Conservation (phyloP, 2,329 filamentous ascomycete genomes). For the Colletotrichum euphorbiae region DNA sequence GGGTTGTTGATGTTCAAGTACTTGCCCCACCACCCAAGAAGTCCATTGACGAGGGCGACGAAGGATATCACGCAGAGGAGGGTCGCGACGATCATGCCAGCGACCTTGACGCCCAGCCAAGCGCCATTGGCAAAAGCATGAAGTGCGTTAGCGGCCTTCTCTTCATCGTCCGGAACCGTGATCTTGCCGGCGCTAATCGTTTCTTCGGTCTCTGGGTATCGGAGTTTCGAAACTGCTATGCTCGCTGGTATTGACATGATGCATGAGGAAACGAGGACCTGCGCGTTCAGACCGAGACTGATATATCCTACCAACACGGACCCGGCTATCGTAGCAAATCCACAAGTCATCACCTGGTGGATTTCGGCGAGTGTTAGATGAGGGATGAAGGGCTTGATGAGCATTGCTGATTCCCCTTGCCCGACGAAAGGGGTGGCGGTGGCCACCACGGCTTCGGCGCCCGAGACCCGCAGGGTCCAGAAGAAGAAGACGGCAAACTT, state of each 20-base stretch:
- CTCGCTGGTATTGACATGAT: conserved; percentile 84
- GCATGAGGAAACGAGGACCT: conserved; percentile 78
- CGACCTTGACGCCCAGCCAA: conserved; percentile 81
- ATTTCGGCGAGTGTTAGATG: conserved; percentile 78
- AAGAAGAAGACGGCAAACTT: conserved; percentile 84
- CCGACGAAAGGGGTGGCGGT: conserved; percentile 82
- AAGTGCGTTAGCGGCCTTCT: conserved; percentile 72
- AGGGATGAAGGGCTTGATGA: conserved; percentile 78
- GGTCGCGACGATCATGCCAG: conserved; percentile 78
- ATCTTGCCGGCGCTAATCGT: conserved; percentile 76
- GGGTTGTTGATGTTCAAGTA: conserved; percentile 73
- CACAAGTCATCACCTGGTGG: conserved; percentile 81
- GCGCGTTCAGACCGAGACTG: conserved; percentile 74
- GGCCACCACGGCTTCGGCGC: conserved; percentile 80
- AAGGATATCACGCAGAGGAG: conserved; percentile 80
- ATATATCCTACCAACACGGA: conserved; percentile 80
- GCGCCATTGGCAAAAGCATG: conserved; percentile 81
- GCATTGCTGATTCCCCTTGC: conserved; percentile 82
- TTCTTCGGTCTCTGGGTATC: conserved; percentile 79
- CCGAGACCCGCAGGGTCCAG: conserved; percentile 79
- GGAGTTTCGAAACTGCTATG: conserved; percentile 76
- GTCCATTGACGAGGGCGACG: conserved; percentile 73
- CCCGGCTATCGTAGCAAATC: conserved; percentile 81
- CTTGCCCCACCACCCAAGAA: conserved; percentile 79
- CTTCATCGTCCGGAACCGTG: conserved; percentile 74